phyloP scores from a whole-genome alignment of 495 filamentous ascomycete genomes.

The Hypomontagnella monticulosa region DNA sequence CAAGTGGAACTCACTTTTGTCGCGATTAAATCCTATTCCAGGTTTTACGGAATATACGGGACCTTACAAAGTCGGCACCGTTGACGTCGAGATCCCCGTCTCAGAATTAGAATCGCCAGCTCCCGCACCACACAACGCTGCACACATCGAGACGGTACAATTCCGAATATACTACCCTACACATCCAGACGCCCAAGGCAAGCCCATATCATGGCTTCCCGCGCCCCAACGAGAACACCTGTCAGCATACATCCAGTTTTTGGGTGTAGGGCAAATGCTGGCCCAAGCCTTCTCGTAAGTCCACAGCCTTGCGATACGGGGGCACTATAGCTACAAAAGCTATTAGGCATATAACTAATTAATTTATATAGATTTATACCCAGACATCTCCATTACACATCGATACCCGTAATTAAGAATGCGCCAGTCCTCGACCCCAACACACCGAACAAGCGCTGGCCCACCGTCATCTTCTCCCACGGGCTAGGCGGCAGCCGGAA shows the following conservation, averaged over 20 bases:
- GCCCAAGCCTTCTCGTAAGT: slow-evolving; percentile 70
- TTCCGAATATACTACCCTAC: slow-evolving; percentile 83
- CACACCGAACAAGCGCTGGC: slow-evolving; percentile 64
- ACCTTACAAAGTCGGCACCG: slow-evolving; percentile 75
- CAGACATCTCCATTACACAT: slow-evolving; percentile 71
- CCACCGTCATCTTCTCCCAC: slow-evolving; percentile 83
- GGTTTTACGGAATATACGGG: slow-evolving; percentile 75
- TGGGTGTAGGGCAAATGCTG: slow-evolving; percentile 64
- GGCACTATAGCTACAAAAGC: neutral
- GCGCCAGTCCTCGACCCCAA: slow-evolving; percentile 48
- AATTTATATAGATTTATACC: slow-evolving; percentile 62
- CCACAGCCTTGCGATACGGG: neutral
- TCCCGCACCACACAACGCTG: slow-evolving; percentile 58
- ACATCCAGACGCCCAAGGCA: slow-evolving; percentile 52
- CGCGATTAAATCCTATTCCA: slow-evolving; percentile 64
- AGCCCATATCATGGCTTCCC: slow-evolving; percentile 73
- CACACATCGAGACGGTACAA: slow-evolving; percentile 68
- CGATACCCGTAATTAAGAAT: slow-evolving; percentile 61
- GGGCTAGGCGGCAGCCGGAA: slow-evolving; percentile 79
- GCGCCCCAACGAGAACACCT: slow-evolving; percentile 74
- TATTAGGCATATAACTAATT: slow-evolving; percentile 1
- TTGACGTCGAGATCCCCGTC: slow-evolving; percentile 78
- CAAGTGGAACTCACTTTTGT: slow-evolving; percentile 45
- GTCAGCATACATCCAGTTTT: slow-evolving; percentile 72
- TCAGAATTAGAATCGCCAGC: slow-evolving; percentile 63